Base-by-base conservation (phyloP, 495 filamentous ascomycete species). In the Trichoderma parareesei region DNA sequence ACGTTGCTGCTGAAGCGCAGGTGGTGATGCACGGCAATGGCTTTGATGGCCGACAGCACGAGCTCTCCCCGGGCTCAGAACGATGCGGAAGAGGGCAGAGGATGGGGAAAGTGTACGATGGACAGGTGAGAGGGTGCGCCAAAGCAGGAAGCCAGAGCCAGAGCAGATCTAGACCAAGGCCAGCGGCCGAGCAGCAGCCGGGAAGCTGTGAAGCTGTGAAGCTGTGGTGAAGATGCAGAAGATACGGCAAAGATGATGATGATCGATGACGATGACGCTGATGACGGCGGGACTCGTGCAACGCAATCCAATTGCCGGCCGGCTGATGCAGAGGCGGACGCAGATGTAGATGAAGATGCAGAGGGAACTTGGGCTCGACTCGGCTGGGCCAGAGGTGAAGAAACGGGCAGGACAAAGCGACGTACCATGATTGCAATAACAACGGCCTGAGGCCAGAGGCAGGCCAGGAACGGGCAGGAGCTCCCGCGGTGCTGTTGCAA, bases 381-480 rank as follows among this genome's bases (percentile, higher is more conserved):
- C 27, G 33, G 37, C 9, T 27, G 27, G 27, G 33, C 20, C 9
- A 57, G n/a, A 57, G 11, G 53, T 35, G 27, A 37, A 57, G 53
- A 10, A 57, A 57, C 27, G 37, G 7, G 20, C 20, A 35, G 37
- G 27, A 18, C 44, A 7, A 14, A 57, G 27, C 35, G 53, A 57
- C 53, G 53, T 57, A 57, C 53, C 53, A 57, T 57, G 53, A 57
- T 35, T 57, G 35, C 53, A 57, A 27, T 27, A 27, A 27, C 13
- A 57, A n/a, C 6, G 27, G 33, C 53, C 53, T 48, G 44, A 48
- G 27, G 27, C 53, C 53, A 14, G 27, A 57, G 53, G 44, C 44
- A 48, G 53, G 53, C 53, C 53, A 57, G 33, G 53, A 49, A 57
- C 53, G 53, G 35, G 53, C 53, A 57, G 53, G 27, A 57, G 53